Conservation (phyloP, 179 eudicot species). For the Beta macrorhiza region DNA sequence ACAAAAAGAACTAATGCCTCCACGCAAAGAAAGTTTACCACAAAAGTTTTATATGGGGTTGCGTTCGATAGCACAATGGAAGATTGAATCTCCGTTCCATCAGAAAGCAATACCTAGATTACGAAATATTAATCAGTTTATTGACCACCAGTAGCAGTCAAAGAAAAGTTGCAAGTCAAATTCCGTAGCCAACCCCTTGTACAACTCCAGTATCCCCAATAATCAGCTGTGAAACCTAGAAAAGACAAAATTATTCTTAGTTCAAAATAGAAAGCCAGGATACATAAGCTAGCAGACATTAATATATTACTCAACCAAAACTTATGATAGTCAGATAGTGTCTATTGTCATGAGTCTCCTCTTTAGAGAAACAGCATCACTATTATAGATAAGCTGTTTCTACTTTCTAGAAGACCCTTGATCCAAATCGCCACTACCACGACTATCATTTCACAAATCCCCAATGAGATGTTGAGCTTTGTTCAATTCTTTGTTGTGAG, state of each 20-base stretch:
- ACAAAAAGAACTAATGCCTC: slow-evolving; percentile 1
- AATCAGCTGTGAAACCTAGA: slow-evolving; percentile 69
- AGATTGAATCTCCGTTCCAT: slow-evolving; percentile 69
- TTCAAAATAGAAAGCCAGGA: not conserved
- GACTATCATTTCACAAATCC: not conserved
- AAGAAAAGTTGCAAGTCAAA: slow-evolving; percentile 4
- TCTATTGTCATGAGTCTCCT: not conserved
- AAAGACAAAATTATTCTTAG: not conserved
- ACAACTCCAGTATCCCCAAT: slow-evolving; percentile 67
- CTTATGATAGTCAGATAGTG: not conserved
- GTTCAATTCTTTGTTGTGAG: not conserved
- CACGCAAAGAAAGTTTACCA: slow-evolving; percentile 44
- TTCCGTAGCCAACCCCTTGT: slow-evolving; percentile 59
- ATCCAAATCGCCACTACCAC: not conserved
- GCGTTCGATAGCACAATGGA: slow-evolving; percentile 90
- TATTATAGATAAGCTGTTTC: not conserved
- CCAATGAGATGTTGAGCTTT: not conserved
- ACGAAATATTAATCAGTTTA: slow-evolving; percentile 21
- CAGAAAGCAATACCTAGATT: slow-evolving; percentile 74
- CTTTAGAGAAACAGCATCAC: not conserved
- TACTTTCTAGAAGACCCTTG: not conserved
- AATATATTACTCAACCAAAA: not conserved
- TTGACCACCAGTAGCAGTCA: slow-evolving; percentile 12
- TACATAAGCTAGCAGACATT: not conserved
- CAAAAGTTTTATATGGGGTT: slow-evolving; percentile 82